These are phyloP conservation scores for Trypanosoma lewisi DNA, from an alignment of 208 protist genomes.

Conservation along the genomic window DNA sequence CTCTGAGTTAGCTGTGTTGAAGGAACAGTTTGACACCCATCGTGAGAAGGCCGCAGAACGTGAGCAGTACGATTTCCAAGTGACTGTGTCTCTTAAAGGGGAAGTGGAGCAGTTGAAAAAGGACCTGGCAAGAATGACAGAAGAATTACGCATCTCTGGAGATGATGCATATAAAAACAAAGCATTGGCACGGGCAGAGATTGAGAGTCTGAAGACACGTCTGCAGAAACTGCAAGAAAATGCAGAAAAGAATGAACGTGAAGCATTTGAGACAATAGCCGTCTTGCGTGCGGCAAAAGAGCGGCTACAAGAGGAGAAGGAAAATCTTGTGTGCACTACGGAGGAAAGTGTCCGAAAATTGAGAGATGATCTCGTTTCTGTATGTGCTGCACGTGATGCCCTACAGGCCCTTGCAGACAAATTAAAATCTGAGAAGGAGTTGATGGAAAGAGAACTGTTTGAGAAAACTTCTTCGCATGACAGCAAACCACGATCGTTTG, in stretches of 20 bases:
- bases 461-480: conserved; percentile 82
- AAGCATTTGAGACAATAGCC: conserved; percentile 68
- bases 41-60: conserved; percentile 37
- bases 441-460: conserved; percentile 53
- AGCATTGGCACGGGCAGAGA: conserved; percentile 59
- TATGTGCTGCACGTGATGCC: conserved; percentile 26
- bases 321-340: conserved; percentile 25
- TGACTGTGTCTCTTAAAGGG: conserved; percentile 64
- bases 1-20: conserved; percentile 42
- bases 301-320: conserved; percentile 36
- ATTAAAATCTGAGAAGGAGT: conserved; percentile 30
- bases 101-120: conserved; percentile 75
- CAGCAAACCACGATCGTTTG: conserved; percentile 56
- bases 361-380: conserved; percentile 23
- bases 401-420: conserved; percentile 32
- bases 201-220: conserved; percentile 72
- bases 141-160: conserved; percentile 44
- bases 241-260: conserved; percentile 71
- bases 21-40: conserved; percentile 28
- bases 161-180: conserved; percentile 73
- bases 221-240: conserved; percentile 77
- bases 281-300: conserved; percentile 60
- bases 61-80: conserved; percentile 77
- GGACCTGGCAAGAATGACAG: conserved; percentile 40
- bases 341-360: conserved; percentile 30